Evolutionary conservation across 169 alveolate species (phyloP), one percentile per base, ranked within the genome.

Genomic region (Besnoitia besnoiti): DNA sequence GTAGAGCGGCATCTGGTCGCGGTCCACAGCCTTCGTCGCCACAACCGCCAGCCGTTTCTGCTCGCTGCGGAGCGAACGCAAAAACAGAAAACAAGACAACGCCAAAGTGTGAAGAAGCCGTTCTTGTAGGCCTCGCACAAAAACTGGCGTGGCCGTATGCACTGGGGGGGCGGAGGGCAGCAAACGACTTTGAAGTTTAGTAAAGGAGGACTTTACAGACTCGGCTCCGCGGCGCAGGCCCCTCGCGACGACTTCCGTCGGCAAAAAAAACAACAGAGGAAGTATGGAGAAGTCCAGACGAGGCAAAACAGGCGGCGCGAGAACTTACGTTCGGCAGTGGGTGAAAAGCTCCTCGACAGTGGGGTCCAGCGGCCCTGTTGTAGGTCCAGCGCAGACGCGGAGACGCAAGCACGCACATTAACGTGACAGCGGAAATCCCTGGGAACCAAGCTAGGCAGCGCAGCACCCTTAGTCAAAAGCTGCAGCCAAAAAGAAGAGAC

Each of bases 21-120:
- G 49, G 40, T 77, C 55, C 35, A 42, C 87, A 16, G 87, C 87
- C 59, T 77, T 55, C 49, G 87, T 77, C 40, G 87, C 87, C 61
- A 77, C 59, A 10, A 55, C 55, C 30, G 59, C 87, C 16, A 37
- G 40, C 37, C 87, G 87, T 55, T 40, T 24, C 30, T 77, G 87
- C 55, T 77, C 87, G 14, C 87, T 77, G 87, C 67, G 24, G 67
- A 55, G 30, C 24, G 14, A 1, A 0, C 67, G 24, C 30, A 14
- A 35, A 30, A 14, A 42, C 40, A 42, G n/a, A 30, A 67, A 2
- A 5, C 12, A 42, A 14, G 21, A 42, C 42, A 67, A 19, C 62
- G 19, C 30, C 62, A 50, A 14, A 10, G 62, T 10, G 30, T 14
- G 62, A 14, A 19, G 10, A 19, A 10, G 62, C 30, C 62, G 19